These are phyloP conservation scores for Dactylorhiza incarnata DNA, from an alignment of 106 monocot species.

Conservation along the genomic window DNA sequence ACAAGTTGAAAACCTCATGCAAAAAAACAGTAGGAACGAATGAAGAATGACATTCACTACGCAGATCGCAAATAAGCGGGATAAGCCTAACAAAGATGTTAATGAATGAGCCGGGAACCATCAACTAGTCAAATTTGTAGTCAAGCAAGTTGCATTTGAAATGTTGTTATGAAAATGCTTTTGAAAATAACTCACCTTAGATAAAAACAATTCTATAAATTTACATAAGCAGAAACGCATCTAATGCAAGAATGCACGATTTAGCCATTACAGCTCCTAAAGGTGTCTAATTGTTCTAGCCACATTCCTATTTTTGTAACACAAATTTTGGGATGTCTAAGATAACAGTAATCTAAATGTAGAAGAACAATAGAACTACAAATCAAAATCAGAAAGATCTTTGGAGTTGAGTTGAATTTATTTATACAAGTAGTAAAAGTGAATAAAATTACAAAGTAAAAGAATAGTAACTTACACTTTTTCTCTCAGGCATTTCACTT, in stretches of 20 bases:
- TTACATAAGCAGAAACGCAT: neutral
- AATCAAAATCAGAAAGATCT: neutral
- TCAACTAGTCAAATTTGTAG: too few species aligned
- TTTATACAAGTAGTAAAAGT: neutral
- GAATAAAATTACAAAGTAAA: neutral
- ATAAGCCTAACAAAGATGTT: too few species aligned
- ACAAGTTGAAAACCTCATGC: too few species aligned
- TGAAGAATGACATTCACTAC: too few species aligned
- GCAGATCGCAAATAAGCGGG: too few species aligned
- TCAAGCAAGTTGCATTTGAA: too few species aligned
- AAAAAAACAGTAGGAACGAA: too few species aligned
- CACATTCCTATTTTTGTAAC: neutral
- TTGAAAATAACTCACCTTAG: too few species aligned
- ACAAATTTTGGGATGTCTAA: neutral
- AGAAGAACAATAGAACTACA: neutral
- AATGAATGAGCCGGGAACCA: too few species aligned
- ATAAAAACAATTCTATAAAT: neutral
- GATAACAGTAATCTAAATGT: neutral
- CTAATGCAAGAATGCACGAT: neutral
- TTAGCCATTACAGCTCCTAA: neutral
- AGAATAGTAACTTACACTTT: neutral
- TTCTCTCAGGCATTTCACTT: conserved; percentile 9
- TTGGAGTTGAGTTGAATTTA: neutral
- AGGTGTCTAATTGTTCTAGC: neutral
- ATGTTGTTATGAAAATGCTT: too few species aligned